Evolutionary conservation across 345 rosid genomes (phyloP), one percentile per base, ranked within the genome.

Genomic region (Rhodamnia argentea): DNA sequence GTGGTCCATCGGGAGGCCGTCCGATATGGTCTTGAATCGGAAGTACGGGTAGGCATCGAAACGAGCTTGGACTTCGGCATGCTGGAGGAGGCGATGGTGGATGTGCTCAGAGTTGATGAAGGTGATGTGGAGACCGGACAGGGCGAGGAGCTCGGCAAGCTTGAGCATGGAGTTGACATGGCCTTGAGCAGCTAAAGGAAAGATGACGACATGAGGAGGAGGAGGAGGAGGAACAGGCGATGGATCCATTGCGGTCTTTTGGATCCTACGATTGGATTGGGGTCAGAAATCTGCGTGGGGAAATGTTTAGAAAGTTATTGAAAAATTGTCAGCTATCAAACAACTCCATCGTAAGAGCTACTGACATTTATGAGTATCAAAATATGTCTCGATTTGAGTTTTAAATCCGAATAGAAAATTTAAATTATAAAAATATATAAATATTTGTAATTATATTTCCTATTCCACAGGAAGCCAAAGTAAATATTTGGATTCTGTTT

Each of bases 151-250:
- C 88, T 94, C 93, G 15, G 96, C 94, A 4, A 96, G 91, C 87
- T 94, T 92, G 60, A 96, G 90, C 94, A 92, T 91, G 86, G 95
- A 88, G 93, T 91, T 96, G 24, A 96, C 92, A 83, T 96, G 96
- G 50, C 96, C 94, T 64, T 95, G 95, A 16, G 87, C 83, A 29
- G 96, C 97, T 26, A 92, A 47, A 1, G 97, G 98, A 52, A 93
- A 93, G 32, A 95, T 88, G 18, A 95, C 85, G 14, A 96, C 90
- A 59, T 92, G 92, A 52, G 91, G 92, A 60, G 70, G 70, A 13
- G 37, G 75, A 62, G 91, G 92, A 62, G 74, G 75, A 15, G 76
- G 76, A 64, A 15, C 22, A 15, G 76, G 42, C 0, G 42, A 40
- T 64, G 42, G 76, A 29, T 64, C 76, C 76, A 64, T 64, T 64